These are phyloP conservation scores for Lepraria neglecta DNA, from an alignment of 495 filamentous ascomycete species.

Conservation along the genomic window DNA sequence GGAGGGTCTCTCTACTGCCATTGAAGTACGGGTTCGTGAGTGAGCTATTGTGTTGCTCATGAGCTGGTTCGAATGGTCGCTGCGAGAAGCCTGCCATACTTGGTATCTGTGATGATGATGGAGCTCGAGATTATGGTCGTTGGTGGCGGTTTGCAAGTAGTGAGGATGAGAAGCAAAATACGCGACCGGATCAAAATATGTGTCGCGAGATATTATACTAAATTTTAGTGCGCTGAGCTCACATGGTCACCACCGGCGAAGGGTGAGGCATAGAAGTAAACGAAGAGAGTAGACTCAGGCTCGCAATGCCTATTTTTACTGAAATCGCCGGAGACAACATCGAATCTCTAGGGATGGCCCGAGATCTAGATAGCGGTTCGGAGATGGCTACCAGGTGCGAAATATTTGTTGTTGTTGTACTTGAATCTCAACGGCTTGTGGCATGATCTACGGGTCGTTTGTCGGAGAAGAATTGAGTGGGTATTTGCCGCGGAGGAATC, in stretches of 20 bases:
- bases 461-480: neutral
- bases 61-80: slow-evolving; percentile 6
- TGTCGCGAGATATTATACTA: neutral
- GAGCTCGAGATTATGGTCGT: too few species aligned
- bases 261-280: neutral
- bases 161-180: slow-evolving; percentile 1
- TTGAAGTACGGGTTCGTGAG: neutral
- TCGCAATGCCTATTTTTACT: neutral
- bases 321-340: neutral
- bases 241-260: slow-evolving; percentile 8
- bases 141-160: neutral
- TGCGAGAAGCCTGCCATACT: slow-evolving; percentile 16
- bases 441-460: slow-evolving; percentile 13
- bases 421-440: slow-evolving; percentile 7
- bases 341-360: neutral
- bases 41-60: slow-evolving; percentile 4
- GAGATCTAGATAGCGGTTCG: neutral
- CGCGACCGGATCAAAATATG: neutral
- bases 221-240: slow-evolving; percentile 3
- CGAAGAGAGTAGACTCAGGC: neutral
- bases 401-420: slow-evolving; percentile 6
- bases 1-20: neutral
- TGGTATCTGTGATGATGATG: neutral
- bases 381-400: neutral
- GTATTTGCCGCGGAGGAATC: neutral